Evolutionary conservation across 129 eudicot species (phyloP).

Genomic region (Kitagawia praeruptora): DNA sequence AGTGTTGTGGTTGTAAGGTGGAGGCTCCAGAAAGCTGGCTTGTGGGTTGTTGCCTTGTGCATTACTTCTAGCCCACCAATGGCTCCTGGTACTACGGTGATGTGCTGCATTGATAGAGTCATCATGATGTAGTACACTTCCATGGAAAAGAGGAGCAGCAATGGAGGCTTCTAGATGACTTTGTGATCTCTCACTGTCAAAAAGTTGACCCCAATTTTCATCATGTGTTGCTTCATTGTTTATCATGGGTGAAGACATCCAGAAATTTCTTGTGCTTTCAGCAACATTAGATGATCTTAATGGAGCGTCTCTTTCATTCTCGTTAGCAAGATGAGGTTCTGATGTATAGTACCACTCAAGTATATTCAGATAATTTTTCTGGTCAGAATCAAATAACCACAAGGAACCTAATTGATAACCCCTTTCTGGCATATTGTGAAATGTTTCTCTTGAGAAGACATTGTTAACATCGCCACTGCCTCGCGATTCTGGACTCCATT

Average conservation of each 20-base stretch:
- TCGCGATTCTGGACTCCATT: constrained; percentile 24
- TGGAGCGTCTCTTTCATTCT: constrained; percentile 20
- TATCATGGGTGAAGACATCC: constrained; percentile 40
- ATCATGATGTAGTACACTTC: constrained; percentile 57
- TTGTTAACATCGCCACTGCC: constrained; percentile 34
- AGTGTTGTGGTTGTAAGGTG: constrained; percentile 30
- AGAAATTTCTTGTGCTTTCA: constrained; percentile 28
- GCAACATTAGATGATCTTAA: constrained; percentile 18
- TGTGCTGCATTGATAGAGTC: constrained; percentile 25
- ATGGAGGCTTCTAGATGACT: constrained; percentile 63
- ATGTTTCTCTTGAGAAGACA: constrained; percentile 30
- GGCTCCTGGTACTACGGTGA: constrained; percentile 40
- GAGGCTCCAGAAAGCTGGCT: constrained; percentile 82
- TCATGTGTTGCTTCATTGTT: constrained; percentile 20
- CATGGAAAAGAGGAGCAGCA: constrained; percentile 48
- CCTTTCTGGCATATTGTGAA: constrained; percentile 28
- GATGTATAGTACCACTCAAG: constrained; percentile 86
- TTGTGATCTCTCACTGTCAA: constrained; percentile 31
- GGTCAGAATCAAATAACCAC: constrained; percentile 67
- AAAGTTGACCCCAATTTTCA: constrained; percentile 54
- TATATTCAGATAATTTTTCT: constrained; percentile 61
- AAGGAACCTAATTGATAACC: constrained; percentile 46
- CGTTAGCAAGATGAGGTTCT: constrained; percentile 19
- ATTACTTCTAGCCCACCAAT: constrained; percentile 73
- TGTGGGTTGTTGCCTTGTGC: constrained; percentile 22